A percentile compares a stretch with the other conserved stretches of the same genome.
phyloP scores from a whole-genome alignment of 2,329 filamentous ascomycete genomes.

The Paramyrothecium sp. region DNA sequence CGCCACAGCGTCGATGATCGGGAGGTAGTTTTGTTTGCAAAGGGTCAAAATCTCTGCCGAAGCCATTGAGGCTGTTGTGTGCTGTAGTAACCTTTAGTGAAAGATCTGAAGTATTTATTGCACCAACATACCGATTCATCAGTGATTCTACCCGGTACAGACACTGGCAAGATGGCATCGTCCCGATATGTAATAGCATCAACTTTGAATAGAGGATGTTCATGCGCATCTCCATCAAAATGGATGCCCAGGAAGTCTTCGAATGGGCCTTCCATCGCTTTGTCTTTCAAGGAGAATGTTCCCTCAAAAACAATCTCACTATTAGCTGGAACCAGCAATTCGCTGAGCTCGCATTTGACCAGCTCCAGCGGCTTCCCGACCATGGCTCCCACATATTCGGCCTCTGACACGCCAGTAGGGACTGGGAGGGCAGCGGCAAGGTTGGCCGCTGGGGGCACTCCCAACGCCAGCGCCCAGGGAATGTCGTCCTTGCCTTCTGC shows the following conservation, averaged over 20 bases:
- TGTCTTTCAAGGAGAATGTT: slow-evolving; percentile 27
- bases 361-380: slow-evolving; percentile 42
- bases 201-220: slow-evolving; percentile 39
- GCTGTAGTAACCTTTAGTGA: slow-evolving; percentile 6
- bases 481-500: slow-evolving; percentile 30
- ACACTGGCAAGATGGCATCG: slow-evolving; percentile 46
- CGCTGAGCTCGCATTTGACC: slow-evolving; percentile 49
- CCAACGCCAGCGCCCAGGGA: slow-evolving; percentile 44
- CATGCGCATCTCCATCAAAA: slow-evolving; percentile 31
- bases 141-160: slow-evolving; percentile 39
- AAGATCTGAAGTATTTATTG: background rate
- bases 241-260: slow-evolving; percentile 34
- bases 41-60: slow-evolving; percentile 39
- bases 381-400: slow-evolving; percentile 45
- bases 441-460: slow-evolving; percentile 48
- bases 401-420: slow-evolving; percentile 46
- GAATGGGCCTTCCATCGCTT: slow-evolving; percentile 46
- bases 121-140: slow-evolving; percentile 37
- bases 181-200: slow-evolving; percentile 46
- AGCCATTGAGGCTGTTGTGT: slow-evolving; percentile 40
- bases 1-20: slow-evolving; percentile 39
- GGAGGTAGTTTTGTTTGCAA: slow-evolving; percentile 33
- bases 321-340: slow-evolving; percentile 45
- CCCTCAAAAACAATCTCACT: slow-evolving; percentile 51
- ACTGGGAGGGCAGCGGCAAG: slow-evolving; percentile 48